Base-by-base conservation (phyloP, 768 basidiomycete species). In the Lactifluus hygrophoroides region DNA sequence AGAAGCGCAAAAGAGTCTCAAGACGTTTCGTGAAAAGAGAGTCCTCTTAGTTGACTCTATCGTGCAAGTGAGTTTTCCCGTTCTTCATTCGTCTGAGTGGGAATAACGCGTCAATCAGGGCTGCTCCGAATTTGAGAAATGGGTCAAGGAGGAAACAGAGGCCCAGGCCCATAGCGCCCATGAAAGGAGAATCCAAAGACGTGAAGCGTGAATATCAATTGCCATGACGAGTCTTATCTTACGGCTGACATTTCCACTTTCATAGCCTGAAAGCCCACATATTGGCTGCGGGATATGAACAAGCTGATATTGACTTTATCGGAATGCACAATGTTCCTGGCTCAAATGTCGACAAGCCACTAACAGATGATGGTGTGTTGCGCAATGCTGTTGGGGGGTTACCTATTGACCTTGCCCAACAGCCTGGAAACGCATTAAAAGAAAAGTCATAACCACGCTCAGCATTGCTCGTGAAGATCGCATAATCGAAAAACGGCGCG, bases 371-470 rank as follows among this genome's bases (percentile, higher is more conserved):
- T 7, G 47, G 61, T 62, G 27, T 6, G 61, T 50, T 3, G 7
- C 6, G 19, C 25, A 19, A n/a, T 19, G 28, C 16, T n/a, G 9
- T 23, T 27, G 34, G n/a, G 19, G 13, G 13, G 38, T 14, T 14
- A 38, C 3, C 23, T 9, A 5, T 23, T 60, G 17, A 60, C 49
- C 11, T 8, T 19, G 32, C 19, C 37, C 51, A 27, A 19, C 28
- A 62, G 61, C 30, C 17, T 60, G 61, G 61, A 62, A 19, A 19
- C 58, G 52, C 28, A 52, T 62, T 10, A 62, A n/a, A 40, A 6
- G 8, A 16, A 62, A 62, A 19, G 43, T 62, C 16, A 48, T 44
- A 16, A 10, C 11, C 9, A 54, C 5, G 17, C 48, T 62, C 23
- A 54, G 17, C 10, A 3, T 1, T 27, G 61, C 51, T 34, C 58